Conservation (phyloP, 306 rosid genomes). For the Cucurbita argyrosperma region DNA sequence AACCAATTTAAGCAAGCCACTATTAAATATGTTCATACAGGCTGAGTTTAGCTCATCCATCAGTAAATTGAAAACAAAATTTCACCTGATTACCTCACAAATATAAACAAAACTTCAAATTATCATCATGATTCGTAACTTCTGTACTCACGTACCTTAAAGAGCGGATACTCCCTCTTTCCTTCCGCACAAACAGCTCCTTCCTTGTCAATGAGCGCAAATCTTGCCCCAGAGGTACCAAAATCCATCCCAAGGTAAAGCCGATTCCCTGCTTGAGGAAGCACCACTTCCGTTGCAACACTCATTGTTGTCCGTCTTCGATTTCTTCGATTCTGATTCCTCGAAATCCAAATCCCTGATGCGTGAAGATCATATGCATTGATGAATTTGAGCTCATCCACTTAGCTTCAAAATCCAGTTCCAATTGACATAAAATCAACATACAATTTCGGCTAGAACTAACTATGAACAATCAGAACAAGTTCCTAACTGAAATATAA, state of each 20-base stretch:
- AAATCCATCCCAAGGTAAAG: conserved; percentile 88
- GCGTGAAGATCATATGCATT: not conserved
- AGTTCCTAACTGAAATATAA: not conserved
- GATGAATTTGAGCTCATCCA: conserved; percentile 4
- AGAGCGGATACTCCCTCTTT: conserved; percentile 49
- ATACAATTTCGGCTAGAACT: not conserved
- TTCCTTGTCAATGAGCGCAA: conserved; percentile 47
- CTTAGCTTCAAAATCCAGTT: not conserved
- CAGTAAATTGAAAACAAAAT: not conserved
- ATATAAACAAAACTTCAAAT: not conserved
- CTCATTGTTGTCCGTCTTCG: conserved; percentile 26
- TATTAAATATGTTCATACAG: not conserved
- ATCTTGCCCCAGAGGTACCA: conserved; percentile 87
- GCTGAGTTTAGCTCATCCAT: not conserved
- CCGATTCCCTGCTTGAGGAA: conserved; percentile 15
- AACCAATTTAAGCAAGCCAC: not conserved
- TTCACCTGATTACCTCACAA: not conserved
- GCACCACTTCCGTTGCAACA: conserved; percentile 12
- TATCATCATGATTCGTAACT: not conserved
- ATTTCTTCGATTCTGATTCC: conserved; percentile 16
- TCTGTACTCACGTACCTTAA: conserved; percentile 28
- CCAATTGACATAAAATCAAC: not conserved
- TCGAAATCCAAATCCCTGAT: conserved; percentile 9
- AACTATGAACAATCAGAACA: not conserved
- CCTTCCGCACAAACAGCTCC: conserved; percentile 55